Base-by-base conservation (phyloP, 2,329 filamentous ascomycete genomes). In the Davidsoniella virescens region DNA sequence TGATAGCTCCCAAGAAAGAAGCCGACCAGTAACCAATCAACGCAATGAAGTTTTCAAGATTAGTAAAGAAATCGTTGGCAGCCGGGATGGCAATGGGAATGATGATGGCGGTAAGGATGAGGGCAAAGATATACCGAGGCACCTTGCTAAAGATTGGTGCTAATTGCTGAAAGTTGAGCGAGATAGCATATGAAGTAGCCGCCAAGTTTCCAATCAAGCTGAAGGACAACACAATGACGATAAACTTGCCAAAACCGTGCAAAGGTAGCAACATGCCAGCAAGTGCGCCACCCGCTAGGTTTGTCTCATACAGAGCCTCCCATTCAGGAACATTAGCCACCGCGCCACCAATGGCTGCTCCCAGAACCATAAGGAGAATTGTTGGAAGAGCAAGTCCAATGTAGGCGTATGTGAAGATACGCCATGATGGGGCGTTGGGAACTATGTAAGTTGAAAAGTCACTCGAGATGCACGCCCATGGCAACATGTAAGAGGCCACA, bases 81-180 rank as follows among this genome's bases (percentile, higher is more conserved):
- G 76, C 76, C 47, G 64, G 65, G 51, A 81, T 69, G 12, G 73
- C 68, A 38, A 77, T 68, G 2, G 74, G 73, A 52, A 82, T 78
- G 56, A 78, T 69, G 55, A 81, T 68, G 36, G 69, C 71, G 2
- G 76, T 74, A 40, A 75, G 70, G 51, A 78, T 61, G 43, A 81
- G 58, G 36, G 75, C 69, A 57, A 77, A 80, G 47, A 76, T 56
- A 54, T 73, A 70, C 4, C 78, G 73, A 4, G 73, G 77, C 2
- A 80, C 65, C 41, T 68, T 66, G 50, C 71, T 65, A 26, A 80
- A 67, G 53, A 67, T 69, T 0, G 78, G 76, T 4, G 76, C 61
- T 17, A 81, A 78, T 76, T 4, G 76, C 61, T 17, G 80, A 61
- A 80, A 75, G 65, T 80, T 80, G 55, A 81, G 67, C 3, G 75